Conservation (phyloP, 1,139 yeast species). For the Geotrichum macrosporum region DNA sequence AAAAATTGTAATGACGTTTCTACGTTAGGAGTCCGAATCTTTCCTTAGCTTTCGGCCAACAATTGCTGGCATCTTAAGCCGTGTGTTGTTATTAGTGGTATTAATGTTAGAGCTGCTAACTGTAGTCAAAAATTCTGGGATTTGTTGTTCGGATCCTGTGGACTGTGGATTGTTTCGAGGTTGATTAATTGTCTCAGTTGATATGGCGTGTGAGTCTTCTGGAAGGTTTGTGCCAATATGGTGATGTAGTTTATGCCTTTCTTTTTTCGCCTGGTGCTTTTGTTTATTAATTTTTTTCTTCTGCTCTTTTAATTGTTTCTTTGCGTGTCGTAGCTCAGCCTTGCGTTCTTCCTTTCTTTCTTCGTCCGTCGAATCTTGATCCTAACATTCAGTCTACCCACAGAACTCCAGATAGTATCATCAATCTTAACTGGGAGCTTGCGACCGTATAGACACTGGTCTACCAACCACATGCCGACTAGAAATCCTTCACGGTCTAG, state of each 20-base stretch:
- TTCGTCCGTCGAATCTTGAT: constrained; percentile 33
- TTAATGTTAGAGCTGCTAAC: too few relatives aligned
- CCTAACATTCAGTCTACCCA: constrained; percentile 41
- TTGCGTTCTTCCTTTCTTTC: constrained; percentile 23
- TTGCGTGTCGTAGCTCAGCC: constrained; percentile 10
- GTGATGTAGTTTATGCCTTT: neutral
- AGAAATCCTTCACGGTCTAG: constrained; percentile 75
- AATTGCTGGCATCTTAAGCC: too few relatives aligned
- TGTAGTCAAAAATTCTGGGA: too few relatives aligned
- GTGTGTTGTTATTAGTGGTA: too few relatives aligned
- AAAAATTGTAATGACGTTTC: too few relatives aligned
- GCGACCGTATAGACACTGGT: constrained; percentile 90
- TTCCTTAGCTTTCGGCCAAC: too few relatives aligned
- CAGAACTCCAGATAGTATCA: constrained; percentile 40
- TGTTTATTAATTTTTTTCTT: constrained; percentile 1
- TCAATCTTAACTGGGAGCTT: constrained; percentile 64
- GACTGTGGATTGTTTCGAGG: too few relatives aligned
- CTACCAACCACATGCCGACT: constrained; percentile 95
- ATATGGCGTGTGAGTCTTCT: neutral
- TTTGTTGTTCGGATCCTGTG: too few relatives aligned
- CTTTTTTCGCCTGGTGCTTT: neutral
- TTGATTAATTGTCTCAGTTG: neutral
- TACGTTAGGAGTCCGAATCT: too few relatives aligned
- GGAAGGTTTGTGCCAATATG: neutral
- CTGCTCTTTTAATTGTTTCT: constrained; percentile 5